Evolutionary conservation across 176 grass and related monocot genomes (phyloP), one percentile per base, ranked within the genome.

Genomic region (Avena sativa): DNA sequence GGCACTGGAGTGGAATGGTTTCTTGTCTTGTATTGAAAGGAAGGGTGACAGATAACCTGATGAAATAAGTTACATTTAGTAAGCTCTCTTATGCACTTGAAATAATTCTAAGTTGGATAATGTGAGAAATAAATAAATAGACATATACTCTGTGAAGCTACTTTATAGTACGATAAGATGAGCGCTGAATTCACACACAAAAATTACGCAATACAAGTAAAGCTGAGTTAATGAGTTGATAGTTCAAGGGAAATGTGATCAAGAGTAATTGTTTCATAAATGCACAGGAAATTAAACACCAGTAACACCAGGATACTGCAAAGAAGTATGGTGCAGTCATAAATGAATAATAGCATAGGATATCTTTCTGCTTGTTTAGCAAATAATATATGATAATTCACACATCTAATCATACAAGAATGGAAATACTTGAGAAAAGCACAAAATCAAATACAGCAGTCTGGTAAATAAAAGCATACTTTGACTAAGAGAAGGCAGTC

Each of bases 401-500:
- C 17, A 81, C 40, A 89, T 1, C 48, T 68, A 61, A 56, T 80
- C 8, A 16, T 76, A 62, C 51, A 32, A 75, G 13, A 83, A 61
- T 59, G 9, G 10, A 12, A 53, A 81, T 5, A 8, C 13, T 48
- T 46, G 8, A 71, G 17, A 79, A 28, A 79, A 65, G 10, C 46
- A 80, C 50, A 87, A 2, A 78, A 78, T 10, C 4, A 12, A 56
- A 91, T 21, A 3, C 16, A 5, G 14, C 17, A 50, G 32, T 47
- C 74, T 26, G 52, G 59, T 8, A 82, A 87, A 80, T 55, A 62
- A 60, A 84, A 40, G 25, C 64, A 76, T 91, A 84, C 87, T 19
- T 95, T 49, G 76, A 96, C 97, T 93, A 85, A 99, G 78, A 87
- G 97, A 96, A 90, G 90, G 87, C 61, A 87, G 67, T 82, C 97